Percentiles rank a stretch among this genome's conserved stretches.
These are phyloP conservation scores for Cytospora piceae DNA, from an alignment of 2,329 filamentous ascomycete genomes.

Conservation along the genomic window DNA sequence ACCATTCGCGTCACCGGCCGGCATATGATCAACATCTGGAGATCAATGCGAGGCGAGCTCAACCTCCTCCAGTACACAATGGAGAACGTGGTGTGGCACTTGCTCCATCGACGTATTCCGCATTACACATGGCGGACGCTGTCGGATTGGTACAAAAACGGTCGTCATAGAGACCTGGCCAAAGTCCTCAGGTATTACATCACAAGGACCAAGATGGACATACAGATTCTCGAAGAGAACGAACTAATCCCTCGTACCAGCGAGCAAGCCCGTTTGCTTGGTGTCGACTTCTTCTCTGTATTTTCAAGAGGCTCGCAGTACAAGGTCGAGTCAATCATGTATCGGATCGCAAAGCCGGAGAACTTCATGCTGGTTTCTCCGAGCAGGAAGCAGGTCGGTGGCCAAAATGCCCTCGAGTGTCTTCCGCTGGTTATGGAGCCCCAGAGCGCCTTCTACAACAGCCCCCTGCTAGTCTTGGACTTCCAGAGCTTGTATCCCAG, in stretches of 20 bases:
- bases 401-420: conserved; percentile 93
- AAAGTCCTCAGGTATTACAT: conserved; percentile 81
- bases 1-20: conserved; percentile 90
- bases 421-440: conserved; percentile 97
- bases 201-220: conserved; percentile 74
- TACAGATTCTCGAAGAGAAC: conserved; percentile 90
- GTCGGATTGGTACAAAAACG: conserved; percentile 79
- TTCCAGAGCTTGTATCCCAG: conserved; percentile 97
- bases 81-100: conserved; percentile 92
- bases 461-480: conserved; percentile 86
- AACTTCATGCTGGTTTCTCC: conserved; percentile 91
- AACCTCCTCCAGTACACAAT: conserved; percentile 93
- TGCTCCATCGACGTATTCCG: conserved; percentile 84
- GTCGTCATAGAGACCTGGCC: conserved; percentile 67
- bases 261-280: conserved; percentile 89
- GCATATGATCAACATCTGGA: conserved; percentile 97
- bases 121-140: conserved; percentile 81
- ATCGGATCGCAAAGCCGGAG: conserved; percentile 95
- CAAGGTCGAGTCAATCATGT: conserved; percentile 99
- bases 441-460: conserved; percentile 90
- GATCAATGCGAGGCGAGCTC: conserved; percentile 91
- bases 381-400: conserved; percentile 86
- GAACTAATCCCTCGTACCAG: conserved; percentile 88
- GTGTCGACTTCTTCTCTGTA: conserved; percentile 96
- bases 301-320: conserved; percentile 95